Conservation (phyloP, 1,284 basidiomycete species). For the Schizophyllum commune region DNA sequence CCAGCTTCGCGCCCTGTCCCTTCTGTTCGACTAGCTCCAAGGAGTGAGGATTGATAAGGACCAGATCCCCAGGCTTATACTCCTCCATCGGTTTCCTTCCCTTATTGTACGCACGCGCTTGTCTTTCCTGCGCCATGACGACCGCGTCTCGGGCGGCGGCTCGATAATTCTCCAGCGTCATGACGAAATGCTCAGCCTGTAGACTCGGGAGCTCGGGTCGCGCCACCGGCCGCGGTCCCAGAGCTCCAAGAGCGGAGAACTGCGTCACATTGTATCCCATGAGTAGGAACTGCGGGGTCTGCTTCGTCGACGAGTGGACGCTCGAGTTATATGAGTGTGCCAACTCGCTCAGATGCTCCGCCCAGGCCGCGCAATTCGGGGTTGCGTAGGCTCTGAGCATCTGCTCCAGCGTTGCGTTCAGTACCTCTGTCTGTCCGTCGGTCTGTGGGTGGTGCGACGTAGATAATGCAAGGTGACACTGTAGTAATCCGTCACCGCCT, state of each 20-base stretch:
- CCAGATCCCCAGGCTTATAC: conserved; percentile 19
- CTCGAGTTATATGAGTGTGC: conserved; percentile 14
- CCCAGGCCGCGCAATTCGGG: conserved; percentile 23
- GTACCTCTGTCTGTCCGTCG: conserved; percentile 11
- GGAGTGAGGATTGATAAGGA: conserved; percentile 24
- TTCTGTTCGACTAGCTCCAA: conserved; percentile 18
- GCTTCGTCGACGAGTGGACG: conserved; percentile 2
- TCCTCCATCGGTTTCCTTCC: conserved; percentile 3
- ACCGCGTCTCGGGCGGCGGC: conserved; percentile 2
- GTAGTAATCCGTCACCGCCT: conserved; percentile 8
- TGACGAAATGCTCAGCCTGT: conserved; percentile 1
- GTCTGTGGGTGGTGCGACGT: conserved; percentile 21
- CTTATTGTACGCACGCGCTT: conserved; percentile 15
- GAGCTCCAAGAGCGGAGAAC: neutral
- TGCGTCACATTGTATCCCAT: conserved; percentile 1
- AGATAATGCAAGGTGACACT: conserved; percentile 16
- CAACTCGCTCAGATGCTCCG: conserved; percentile 11
- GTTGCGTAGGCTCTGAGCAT: conserved; percentile 12
- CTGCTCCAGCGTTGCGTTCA: conserved; percentile 17
- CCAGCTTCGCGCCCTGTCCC: conserved; percentile 22
- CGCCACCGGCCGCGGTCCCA: neutral
- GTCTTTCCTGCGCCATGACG: conserved; percentile 9
- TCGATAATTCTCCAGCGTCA: conserved; percentile 1
- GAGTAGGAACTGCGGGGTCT: conserved; percentile 2
- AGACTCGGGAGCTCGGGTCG: conserved; percentile 2